phyloP scores from a whole-genome alignment of 1,139 yeast genomes.

The Sugiyamaella grinbergsii region DNA sequence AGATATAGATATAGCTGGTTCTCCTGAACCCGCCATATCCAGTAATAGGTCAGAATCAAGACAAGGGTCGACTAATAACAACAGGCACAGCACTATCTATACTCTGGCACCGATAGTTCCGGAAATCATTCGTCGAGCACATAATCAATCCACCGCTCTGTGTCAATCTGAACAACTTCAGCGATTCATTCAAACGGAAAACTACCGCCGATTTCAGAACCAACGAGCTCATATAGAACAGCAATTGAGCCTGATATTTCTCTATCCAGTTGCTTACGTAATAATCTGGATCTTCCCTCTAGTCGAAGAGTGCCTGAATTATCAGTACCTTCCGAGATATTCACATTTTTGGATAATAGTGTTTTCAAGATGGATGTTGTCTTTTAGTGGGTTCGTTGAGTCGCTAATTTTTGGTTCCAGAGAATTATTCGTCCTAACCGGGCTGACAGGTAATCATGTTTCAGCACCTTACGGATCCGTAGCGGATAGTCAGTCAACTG shows the following conservation, averaged over 20 bases:
- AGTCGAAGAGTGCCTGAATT: slow-evolving; percentile 39
- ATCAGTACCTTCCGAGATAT: slow-evolving; percentile 29
- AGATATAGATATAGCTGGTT: not conserved
- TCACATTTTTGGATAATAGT: slow-evolving; percentile 56
- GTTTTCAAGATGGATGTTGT: slow-evolving; percentile 72
- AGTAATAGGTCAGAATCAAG: not conserved
- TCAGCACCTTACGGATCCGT: no score
- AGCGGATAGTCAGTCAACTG: no score
- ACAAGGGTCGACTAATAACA: not conserved
- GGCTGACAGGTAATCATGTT: no score
- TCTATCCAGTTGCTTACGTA: slow-evolving; percentile 77
- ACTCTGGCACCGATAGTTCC: slow-evolving; percentile 3
- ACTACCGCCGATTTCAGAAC: slow-evolving; percentile 40
- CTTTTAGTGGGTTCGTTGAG: slow-evolving; percentile 45
- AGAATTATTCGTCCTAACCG: slow-evolving; percentile 17
- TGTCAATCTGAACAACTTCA: slow-evolving; percentile 10
- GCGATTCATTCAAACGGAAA: slow-evolving; percentile 26
- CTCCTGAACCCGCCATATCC: not conserved
- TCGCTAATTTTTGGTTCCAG: slow-evolving; percentile 26
- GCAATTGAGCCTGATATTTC: slow-evolving; percentile 73
- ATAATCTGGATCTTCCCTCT: slow-evolving; percentile 79
- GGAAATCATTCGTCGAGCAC: not conserved
- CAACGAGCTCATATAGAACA: slow-evolving; percentile 64
- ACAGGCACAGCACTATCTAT: not conserved
- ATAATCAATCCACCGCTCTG: not conserved